A percentile compares a stretch with the other conserved stretches of the same genome.
phyloP scores from a whole-genome alignment of 2,329 filamentous ascomycete genomes.

The Pseudonectria buxi region DNA sequence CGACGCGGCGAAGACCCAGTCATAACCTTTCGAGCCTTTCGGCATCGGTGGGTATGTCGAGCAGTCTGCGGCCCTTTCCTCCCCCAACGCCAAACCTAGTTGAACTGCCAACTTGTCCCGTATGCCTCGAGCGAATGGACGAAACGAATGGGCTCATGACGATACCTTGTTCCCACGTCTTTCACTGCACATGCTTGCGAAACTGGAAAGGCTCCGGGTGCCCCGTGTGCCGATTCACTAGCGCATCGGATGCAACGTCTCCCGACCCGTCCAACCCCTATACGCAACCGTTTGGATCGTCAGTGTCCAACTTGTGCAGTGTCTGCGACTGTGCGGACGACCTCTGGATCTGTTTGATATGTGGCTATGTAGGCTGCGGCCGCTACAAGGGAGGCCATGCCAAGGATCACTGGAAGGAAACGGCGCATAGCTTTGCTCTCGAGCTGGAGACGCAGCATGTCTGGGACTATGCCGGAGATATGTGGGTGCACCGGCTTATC shows the following conservation, averaged over 20 bases:
- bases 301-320: conserved; percentile 65
- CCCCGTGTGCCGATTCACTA: conserved; percentile 87
- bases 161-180: conserved; percentile 94
- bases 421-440: conserved; percentile 83
- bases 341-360: conserved; percentile 93
- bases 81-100: conserved; percentile 73
- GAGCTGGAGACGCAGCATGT: conserved; percentile 91
- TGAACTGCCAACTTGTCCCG: conserved; percentile 90
- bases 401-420: conserved; percentile 87
- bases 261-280: conserved; percentile 44
- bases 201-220: conserved; percentile 95
- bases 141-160: conserved; percentile 92
- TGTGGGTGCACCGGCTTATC: conserved; percentile 92
- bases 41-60: conserved; percentile 33
- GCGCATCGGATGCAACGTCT: conserved; percentile 30
- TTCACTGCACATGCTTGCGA: conserved; percentile 91
- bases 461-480: conserved; percentile 95
- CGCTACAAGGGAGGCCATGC: conserved; percentile 91
- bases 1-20: conserved; percentile 39
- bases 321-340: conserved; percentile 76
- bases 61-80: conserved; percentile 51
- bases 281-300: conserved; percentile 50
- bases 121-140: conserved; percentile 96
- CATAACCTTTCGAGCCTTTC: conserved; percentile 56
- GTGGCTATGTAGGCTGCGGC: conserved; percentile 86